phyloP scores from a whole-genome alignment of 305 asterid genomes.

The Fraxinus sp. region DNA sequence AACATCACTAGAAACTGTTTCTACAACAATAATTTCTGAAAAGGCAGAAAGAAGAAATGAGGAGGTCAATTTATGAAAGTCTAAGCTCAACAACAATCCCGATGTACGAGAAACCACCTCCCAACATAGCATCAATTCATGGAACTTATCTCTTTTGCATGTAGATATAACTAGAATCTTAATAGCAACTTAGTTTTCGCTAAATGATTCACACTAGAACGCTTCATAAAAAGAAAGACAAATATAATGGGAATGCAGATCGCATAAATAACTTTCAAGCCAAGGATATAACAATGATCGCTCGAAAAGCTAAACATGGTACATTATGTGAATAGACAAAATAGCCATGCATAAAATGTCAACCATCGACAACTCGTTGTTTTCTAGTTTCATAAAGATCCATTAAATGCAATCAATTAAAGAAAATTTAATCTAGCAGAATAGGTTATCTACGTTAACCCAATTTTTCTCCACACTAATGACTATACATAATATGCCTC shows the following conservation, averaged over 20 bases:
- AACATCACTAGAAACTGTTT: neutral
- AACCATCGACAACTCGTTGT: neutral
- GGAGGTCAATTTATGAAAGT: neutral
- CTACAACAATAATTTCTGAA: neutral
- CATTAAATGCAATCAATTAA: neutral
- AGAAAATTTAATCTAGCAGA: neutral
- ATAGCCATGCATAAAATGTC: neutral
- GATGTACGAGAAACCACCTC: neutral
- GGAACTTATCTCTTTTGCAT: neutral
- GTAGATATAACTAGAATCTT: neutral
- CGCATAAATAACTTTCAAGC: neutral
- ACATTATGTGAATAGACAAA: neutral
- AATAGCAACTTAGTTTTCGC: neutral
- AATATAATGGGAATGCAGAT: neutral
- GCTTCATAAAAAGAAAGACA: neutral
- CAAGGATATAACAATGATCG: neutral
- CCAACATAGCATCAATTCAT: neutral
- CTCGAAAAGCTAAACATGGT: neutral
- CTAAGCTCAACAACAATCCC: neutral
- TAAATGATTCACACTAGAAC: neutral
- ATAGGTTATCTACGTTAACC: neutral
- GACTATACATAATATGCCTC: neutral
- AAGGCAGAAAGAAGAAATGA: neutral
- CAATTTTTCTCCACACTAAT: neutral
- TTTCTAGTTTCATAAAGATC: neutral